Conservation (phyloP, 371 early-diverging fungal species). For the Apophysomyces ossiformis region DNA sequence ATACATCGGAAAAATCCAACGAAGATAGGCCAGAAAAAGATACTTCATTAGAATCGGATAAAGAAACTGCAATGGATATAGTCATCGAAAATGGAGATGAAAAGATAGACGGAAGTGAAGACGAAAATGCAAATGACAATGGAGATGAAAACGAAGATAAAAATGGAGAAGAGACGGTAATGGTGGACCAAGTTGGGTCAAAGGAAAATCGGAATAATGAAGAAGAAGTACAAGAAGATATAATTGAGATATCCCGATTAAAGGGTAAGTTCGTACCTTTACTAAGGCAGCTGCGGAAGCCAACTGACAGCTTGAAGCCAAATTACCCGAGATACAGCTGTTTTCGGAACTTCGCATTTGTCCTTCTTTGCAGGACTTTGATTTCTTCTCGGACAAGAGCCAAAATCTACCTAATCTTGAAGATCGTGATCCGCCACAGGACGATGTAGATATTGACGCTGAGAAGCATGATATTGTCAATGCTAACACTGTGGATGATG, state of each 20-base stretch:
- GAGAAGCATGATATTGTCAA: constrained; percentile 24
- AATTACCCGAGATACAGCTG: constrained; percentile 48
- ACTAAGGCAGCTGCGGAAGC: background rate
- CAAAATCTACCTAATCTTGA: constrained; percentile 41
- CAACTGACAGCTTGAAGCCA: constrained; percentile 41
- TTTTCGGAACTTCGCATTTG: constrained; percentile 63
- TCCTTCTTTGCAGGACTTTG: constrained; percentile 67
- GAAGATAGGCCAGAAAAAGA: constrained; percentile 38
- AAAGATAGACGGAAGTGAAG: constrained; percentile 17
- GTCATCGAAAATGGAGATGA: background rate
- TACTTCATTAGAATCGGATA: constrained; percentile 23
- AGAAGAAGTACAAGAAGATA: background rate
- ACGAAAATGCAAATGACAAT: background rate
- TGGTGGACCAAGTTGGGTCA: background rate
- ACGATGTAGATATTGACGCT: constrained; percentile 21
- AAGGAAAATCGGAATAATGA: background rate
- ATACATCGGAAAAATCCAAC: constrained; percentile 20
- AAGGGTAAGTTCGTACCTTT: background rate
- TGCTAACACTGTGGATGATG: constrained; percentile 21
- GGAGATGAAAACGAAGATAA: background rate
- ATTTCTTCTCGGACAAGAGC: constrained; percentile 55
- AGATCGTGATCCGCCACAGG: constrained; percentile 5
- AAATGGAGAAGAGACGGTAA: background rate
- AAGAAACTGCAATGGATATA: background rate
- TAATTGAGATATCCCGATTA: background rate